Conservation (phyloP, 1,139 yeast species). For the Lizanozyma gosingica region DNA sequence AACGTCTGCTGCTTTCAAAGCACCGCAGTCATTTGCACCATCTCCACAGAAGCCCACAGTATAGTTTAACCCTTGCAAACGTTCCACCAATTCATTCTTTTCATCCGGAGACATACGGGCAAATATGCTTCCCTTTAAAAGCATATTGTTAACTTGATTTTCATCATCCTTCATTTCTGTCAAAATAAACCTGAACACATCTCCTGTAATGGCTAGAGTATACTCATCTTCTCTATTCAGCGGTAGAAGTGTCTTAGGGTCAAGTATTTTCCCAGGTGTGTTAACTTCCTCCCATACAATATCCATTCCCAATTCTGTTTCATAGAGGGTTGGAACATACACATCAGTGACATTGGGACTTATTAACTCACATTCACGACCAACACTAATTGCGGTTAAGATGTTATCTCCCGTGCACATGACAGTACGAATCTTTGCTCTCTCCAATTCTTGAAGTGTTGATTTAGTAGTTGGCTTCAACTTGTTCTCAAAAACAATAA, state of each 20-base stretch:
- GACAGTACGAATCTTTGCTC: constrained; percentile 70
- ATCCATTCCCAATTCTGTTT: constrained; percentile 22
- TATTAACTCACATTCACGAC: constrained; percentile 69
- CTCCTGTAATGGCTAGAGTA: constrained; percentile 84
- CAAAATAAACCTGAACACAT: constrained; percentile 70
- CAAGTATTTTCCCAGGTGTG: constrained; percentile 44
- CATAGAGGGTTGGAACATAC: constrained; percentile 59
- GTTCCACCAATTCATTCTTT: constrained; percentile 89
- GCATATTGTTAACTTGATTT: constrained; percentile 41
- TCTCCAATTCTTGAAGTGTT: constrained; percentile 48
- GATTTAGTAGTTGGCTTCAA: constrained; percentile 59
- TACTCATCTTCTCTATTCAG: constrained; percentile 31
- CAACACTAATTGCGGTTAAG: constrained; percentile 90
- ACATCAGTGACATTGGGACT: constrained; percentile 34
- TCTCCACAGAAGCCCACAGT: constrained; percentile 98
- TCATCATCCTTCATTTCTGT: constrained; percentile 40
- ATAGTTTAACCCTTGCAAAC: constrained; percentile 73
- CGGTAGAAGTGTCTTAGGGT: constrained; percentile 55
- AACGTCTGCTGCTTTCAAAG: constrained; percentile 93
- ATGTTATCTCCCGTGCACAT: constrained; percentile 99
- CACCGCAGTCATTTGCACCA: constrained; percentile 97
- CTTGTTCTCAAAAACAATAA: constrained; percentile 86
- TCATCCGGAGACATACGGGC: constrained; percentile 99
- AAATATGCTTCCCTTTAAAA: constrained; percentile 69
- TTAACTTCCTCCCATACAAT: constrained; percentile 61